Evolutionary conservation across 2,329 filamentous ascomycete genomes (phyloP).

Genomic region (Calonectria montana): DNA sequence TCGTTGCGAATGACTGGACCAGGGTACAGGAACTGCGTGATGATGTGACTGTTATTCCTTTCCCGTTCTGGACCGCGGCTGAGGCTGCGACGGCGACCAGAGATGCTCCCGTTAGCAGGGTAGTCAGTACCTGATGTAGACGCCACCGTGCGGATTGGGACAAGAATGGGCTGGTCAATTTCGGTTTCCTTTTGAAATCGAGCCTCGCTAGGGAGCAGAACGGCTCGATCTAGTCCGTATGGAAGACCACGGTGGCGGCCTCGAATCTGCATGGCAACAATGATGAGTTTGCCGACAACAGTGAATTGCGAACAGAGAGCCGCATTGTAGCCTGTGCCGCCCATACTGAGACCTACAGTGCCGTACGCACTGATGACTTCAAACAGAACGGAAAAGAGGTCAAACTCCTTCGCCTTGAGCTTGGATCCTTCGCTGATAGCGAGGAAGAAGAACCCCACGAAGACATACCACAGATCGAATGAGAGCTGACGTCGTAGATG

Average conservation of each 20-base stretch:
- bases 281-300: constrained; percentile 76
- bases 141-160: constrained; percentile 50
- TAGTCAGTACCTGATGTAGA: constrained; percentile 48
- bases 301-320: constrained; percentile 87
- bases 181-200: constrained; percentile 65
- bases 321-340: constrained; percentile 79
- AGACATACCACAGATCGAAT: constrained; percentile 98
- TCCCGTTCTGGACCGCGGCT: constrained; percentile 52
- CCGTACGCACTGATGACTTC: constrained; percentile 93
- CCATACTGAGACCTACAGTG: constrained; percentile 91
- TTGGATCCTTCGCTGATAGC: constrained; percentile 84
- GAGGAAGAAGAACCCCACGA: constrained; percentile 92
- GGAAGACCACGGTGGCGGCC: constrained; percentile 76
- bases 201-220: constrained; percentile 68
- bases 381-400: constrained; percentile 79
- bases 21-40: constrained; percentile 61
- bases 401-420: constrained; percentile 72
- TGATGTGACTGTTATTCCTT: constrained; percentile 54
- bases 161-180: constrained; percentile 54
- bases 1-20: constrained; percentile 55
- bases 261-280: constrained; percentile 77
- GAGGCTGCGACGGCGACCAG: constrained; percentile 50
- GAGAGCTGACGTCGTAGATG: constrained; percentile 94
- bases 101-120: constrained; percentile 35
- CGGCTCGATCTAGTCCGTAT: constrained; percentile 73